Conservation (phyloP, 208 protist genomes). For the Trichomonas tenax region DNA sequence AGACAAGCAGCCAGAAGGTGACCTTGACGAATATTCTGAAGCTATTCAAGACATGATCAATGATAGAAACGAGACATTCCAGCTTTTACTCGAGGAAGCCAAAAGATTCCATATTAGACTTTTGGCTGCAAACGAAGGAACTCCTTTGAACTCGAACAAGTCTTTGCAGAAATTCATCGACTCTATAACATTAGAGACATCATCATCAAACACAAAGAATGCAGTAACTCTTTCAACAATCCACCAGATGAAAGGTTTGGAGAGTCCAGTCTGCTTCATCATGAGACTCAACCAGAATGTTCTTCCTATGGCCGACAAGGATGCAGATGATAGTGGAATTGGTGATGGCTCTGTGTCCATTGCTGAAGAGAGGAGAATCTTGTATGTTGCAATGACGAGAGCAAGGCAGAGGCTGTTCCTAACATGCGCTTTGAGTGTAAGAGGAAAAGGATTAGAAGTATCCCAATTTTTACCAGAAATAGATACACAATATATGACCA, state of each 20-base stretch:
- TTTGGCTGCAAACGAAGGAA: background rate
- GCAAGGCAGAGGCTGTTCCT: background rate
- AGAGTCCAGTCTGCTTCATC: slow-evolving; percentile 8
- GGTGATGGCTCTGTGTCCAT: background rate
- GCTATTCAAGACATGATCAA: background rate
- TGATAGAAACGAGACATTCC: background rate
- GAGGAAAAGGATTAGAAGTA: background rate
- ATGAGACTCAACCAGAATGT: slow-evolving; percentile 12
- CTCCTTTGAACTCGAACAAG: background rate
- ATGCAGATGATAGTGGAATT: background rate
- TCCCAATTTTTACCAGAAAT: background rate
- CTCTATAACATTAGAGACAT: background rate
- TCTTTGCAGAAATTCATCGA: background rate
- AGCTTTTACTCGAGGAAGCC: background rate
- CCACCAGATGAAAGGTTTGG: slow-evolving; percentile 23
- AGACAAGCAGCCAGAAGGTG: background rate
- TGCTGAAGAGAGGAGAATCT: slow-evolving; percentile 12
- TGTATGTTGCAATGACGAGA: slow-evolving; percentile 15
- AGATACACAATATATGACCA: background rate
- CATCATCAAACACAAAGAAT: background rate
- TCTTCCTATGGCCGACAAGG: background rate
- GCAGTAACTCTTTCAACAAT: slow-evolving; percentile 16
- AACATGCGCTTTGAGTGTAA: background rate
- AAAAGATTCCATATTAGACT: background rate
- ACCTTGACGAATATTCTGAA: background rate